A percentile compares a stretch with the other conserved stretches of the same genome.
Evolutionary conservation across 257 asterid species (phyloP).

Genomic region (Handroanthus guayacan): DNA sequence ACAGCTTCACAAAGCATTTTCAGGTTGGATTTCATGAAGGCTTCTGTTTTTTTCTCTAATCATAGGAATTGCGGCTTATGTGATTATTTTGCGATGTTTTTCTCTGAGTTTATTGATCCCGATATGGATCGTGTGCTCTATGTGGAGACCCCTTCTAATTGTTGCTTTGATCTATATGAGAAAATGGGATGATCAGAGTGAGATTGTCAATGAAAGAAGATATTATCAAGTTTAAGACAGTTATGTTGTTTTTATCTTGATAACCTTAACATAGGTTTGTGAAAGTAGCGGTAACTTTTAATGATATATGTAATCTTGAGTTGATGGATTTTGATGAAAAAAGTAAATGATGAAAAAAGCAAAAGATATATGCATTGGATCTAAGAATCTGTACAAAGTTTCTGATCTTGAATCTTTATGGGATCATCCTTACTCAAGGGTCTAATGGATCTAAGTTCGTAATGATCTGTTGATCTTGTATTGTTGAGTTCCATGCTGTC

Average conservation of each 20-base stretch:
- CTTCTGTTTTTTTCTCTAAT: neutral
- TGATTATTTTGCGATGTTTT: neutral
- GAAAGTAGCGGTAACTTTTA: neutral
- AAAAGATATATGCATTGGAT: constrained; percentile 14
- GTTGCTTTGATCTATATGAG: constrained; percentile 11
- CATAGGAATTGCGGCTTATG: neutral
- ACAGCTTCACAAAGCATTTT: constrained; percentile 81
- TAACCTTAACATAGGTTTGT: neutral
- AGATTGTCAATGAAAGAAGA: no score
- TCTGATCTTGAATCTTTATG: constrained; percentile 10
- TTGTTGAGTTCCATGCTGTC: neutral
- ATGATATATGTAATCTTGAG: neutral
- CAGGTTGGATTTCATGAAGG: constrained; percentile 50
- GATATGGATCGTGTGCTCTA: neutral
- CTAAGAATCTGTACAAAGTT: constrained; percentile 1
- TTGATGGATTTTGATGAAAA: neutral
- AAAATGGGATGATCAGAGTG: constrained; percentile 16
- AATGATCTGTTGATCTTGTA: neutral
- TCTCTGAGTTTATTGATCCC: neutral
- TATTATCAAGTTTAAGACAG: neutral
- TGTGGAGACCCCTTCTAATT: neutral
- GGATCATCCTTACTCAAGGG: neutral
- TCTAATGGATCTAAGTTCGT: neutral
- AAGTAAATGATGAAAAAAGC: neutral
- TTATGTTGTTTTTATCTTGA: neutral